These are phyloP conservation scores for Claviceps monticola DNA, from an alignment of 2,329 filamentous ascomycete species.

Conservation along the genomic window DNA sequence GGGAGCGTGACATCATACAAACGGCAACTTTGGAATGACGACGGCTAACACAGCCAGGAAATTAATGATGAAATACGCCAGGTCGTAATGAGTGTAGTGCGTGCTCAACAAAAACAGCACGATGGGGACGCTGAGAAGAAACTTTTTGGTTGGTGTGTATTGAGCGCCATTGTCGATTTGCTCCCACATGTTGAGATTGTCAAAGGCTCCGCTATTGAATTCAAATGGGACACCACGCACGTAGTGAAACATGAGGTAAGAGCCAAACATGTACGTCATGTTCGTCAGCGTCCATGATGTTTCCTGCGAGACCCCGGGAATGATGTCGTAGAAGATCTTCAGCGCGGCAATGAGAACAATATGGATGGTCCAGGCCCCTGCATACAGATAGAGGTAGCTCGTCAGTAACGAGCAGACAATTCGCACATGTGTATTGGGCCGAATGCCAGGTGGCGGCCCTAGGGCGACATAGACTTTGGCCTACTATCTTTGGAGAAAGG, in stretches of 20 bases:
- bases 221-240: constrained; percentile 96
- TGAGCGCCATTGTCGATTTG: constrained; percentile 98
- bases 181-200: constrained; percentile 99
- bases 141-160: constrained; percentile 98
- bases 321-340: constrained; percentile 95
- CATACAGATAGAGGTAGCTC: background rate
- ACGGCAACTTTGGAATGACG: constrained; percentile 90
- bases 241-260: constrained; percentile 99
- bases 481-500: background rate
- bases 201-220: constrained; percentile 96
- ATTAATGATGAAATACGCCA: constrained; percentile 96
- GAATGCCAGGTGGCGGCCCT: background rate
- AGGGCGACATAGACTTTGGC: background rate
- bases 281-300: constrained; percentile 98
- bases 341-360: constrained; percentile 79
- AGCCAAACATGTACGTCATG: constrained; percentile 97
- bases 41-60: constrained; percentile 84
- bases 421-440: background rate
- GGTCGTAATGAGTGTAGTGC: constrained; percentile 96
- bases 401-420: background rate
- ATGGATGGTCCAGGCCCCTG: constrained; percentile 97
- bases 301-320: constrained; percentile 92
- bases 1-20: constrained; percentile 45
- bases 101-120: constrained; percentile 91
- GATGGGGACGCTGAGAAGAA: constrained; percentile 86